Evolutionary conservation across 495 filamentous ascomycete species (phyloP).

Genomic region (Penicillium mononematosum): DNA sequence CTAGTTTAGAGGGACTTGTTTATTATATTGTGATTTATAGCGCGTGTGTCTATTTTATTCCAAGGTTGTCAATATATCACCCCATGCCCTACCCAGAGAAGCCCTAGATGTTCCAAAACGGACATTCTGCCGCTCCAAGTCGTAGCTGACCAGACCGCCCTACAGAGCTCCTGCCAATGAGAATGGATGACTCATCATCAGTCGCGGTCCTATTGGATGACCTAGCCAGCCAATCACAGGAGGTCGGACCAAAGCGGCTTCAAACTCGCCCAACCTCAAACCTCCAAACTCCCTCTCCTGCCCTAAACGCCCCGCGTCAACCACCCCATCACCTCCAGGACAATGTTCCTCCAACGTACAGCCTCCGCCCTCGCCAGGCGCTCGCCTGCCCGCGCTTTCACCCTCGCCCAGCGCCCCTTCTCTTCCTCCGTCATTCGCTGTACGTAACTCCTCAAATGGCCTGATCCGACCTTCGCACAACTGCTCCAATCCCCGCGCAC

Average conservation of each 20-base stretch:
- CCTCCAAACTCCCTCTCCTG: slow-evolving; percentile 41
- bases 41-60: background rate
- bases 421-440: slow-evolving; percentile 49
- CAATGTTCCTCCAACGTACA: slow-evolving; percentile 84
- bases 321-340: slow-evolving; percentile 33
- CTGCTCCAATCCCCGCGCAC: slow-evolving; percentile 15
- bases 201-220: slow-evolving; percentile 17
- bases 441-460: slow-evolving; percentile 40
- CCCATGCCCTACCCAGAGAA: slow-evolving; percentile 23
- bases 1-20: background rate
- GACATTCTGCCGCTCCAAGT: slow-evolving; percentile 15
- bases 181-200: slow-evolving; percentile 36
- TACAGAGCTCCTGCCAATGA: slow-evolving; percentile 37
- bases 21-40: background rate
- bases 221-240: slow-evolving; percentile 23
- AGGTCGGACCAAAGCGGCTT: slow-evolving; percentile 47
- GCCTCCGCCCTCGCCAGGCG: slow-evolving; percentile 71
- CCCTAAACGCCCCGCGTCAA: slow-evolving; percentile 27
- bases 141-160: slow-evolving; percentile 16
- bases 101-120: slow-evolving; percentile 32
- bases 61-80: background rate
- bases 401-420: slow-evolving; percentile 44
- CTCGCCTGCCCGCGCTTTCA: slow-evolving; percentile 58
- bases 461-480: slow-evolving; percentile 29
- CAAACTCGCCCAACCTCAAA: slow-evolving; percentile 46